Base-by-base conservation (phyloP, 345 rosid species). In the Melaleuca alternifolia region DNA sequence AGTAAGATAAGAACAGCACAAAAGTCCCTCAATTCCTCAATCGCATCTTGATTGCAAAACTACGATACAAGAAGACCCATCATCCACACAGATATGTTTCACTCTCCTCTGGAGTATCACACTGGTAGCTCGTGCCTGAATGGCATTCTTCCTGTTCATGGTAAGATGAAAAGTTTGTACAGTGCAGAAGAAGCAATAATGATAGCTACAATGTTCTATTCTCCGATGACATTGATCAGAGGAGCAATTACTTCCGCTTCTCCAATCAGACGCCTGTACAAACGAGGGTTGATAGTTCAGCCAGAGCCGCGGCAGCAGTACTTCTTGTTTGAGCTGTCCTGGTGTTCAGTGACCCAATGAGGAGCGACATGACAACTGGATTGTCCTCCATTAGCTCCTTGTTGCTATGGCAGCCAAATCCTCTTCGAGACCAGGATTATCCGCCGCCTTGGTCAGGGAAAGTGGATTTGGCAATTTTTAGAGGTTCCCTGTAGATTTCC, bases 281-380 rank as follows among this genome's bases (percentile, higher is more conserved):
- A 87, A 85, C 92, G 20, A 88, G 83, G 53, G 88, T 88, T 54
- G 93, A 91, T 37, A 94, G 89, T 50, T 93, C 83, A 41, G 86
- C 86, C 6, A 93, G 89, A 81, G 96, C 89, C 12, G 93, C 93
- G 41, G 96, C 94, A 51, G 94, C 91, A 89, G 93, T 93, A 51
- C 91, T 90, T 57, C 93, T 92, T 62, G 96, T 86, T 84, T 88
- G 90, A 62, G 62, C 76, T 52, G 91, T 89, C 88, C 93, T 94
- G 6, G 75, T 44, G 82, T 30, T 82, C 85, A 94, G 51, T 44
- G 92, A 86, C 51, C 90, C 92, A 41, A 92, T 84, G 44, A 94
- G 92, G 30, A 93, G 23, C 41, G 93, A 91, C 81, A 94, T 90
- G 33, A 85, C 89, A 53, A 24, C 28, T 23, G 92, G 90, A 65